Conservation (phyloP, 495 filamentous ascomycete genomes). For the Daldinia childiae region DNA sequence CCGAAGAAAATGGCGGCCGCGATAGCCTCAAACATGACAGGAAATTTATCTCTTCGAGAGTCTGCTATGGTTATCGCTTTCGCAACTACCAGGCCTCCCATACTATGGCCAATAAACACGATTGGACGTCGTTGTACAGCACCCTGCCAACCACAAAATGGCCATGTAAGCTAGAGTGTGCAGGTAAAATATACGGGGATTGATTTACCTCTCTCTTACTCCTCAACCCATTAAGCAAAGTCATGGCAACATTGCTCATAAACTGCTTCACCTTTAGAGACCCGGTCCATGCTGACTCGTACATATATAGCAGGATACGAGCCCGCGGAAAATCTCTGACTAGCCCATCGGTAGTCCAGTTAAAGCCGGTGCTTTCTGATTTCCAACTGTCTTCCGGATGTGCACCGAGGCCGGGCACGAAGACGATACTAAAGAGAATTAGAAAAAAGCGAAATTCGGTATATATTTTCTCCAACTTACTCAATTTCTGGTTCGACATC, state of each 20-base stretch:
- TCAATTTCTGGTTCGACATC: constrained; percentile 44
- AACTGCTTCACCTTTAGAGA: constrained; percentile 49
- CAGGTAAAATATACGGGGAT: neutral
- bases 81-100: constrained; percentile 70
- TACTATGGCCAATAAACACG: constrained; percentile 72
- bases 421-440: constrained; percentile 56
- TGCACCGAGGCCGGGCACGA: constrained; percentile 73
- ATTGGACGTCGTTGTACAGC: constrained; percentile 64
- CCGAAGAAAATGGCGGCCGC: constrained; percentile 50
- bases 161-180: neutral
- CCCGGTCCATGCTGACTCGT: constrained; percentile 48
- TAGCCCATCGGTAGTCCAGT: constrained; percentile 62
- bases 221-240: constrained; percentile 41
- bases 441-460: constrained; percentile 3
- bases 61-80: constrained; percentile 51
- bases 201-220: constrained; percentile 40
- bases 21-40: constrained; percentile 50
- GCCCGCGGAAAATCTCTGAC: constrained; percentile 46
- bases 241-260: constrained; percentile 47
- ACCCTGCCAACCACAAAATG: constrained; percentile 25
- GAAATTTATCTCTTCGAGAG: constrained; percentile 41
- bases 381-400: constrained; percentile 70
- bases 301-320: constrained; percentile 45
- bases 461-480: constrained; percentile 27
- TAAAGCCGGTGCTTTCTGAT: constrained; percentile 60